Evolutionary conservation across 495 filamentous ascomycete genomes (phyloP).

Genomic region (Viridothelium virens): DNA sequence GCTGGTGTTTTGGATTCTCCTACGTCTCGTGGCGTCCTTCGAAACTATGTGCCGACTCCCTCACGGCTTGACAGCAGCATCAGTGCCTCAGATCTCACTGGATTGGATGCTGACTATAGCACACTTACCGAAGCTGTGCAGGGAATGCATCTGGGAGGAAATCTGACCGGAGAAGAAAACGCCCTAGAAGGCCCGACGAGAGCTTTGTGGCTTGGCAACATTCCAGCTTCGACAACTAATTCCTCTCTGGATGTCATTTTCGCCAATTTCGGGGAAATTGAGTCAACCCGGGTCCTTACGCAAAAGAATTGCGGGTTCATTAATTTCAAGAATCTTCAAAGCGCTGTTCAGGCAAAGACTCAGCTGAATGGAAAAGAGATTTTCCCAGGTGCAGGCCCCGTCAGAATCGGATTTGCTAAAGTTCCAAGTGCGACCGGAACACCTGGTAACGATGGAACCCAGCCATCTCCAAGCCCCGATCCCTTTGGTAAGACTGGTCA

Average conservation of each 20-base stretch:
- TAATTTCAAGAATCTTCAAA: constrained; percentile 86
- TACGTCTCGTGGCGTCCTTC: constrained; percentile 56
- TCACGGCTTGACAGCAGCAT: constrained; percentile 81
- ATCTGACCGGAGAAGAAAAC: constrained; percentile 52
- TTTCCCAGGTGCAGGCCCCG: constrained; percentile 90
- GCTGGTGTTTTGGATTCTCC: constrained; percentile 86
- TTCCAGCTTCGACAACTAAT: constrained; percentile 92
- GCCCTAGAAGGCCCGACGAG: constrained; percentile 84
- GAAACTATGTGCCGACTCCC: constrained; percentile 69
- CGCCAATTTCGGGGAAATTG: constrained; percentile 78
- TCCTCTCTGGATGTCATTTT: constrained; percentile 92
- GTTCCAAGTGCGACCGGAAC: constrained; percentile 81
- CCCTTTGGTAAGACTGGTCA: constrained; percentile 47
- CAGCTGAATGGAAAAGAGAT: constrained; percentile 94
- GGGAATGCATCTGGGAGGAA: constrained; percentile 62
- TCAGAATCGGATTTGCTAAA: constrained; percentile 94
- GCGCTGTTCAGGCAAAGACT: constrained; percentile 78
- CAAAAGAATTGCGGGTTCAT: constrained; percentile 99
- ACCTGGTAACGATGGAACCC: constrained; percentile 71
- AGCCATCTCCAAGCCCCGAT: constrained; percentile 93
- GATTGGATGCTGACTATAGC: constrained; percentile 67
- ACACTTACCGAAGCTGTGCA: constrained; percentile 67
- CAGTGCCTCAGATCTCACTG: constrained; percentile 66
- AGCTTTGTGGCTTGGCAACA: constrained; percentile 93
- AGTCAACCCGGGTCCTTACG: constrained; percentile 86